phyloP scores from a whole-genome alignment of 441 rosid species.

The Flueggea neowawraea region DNA sequence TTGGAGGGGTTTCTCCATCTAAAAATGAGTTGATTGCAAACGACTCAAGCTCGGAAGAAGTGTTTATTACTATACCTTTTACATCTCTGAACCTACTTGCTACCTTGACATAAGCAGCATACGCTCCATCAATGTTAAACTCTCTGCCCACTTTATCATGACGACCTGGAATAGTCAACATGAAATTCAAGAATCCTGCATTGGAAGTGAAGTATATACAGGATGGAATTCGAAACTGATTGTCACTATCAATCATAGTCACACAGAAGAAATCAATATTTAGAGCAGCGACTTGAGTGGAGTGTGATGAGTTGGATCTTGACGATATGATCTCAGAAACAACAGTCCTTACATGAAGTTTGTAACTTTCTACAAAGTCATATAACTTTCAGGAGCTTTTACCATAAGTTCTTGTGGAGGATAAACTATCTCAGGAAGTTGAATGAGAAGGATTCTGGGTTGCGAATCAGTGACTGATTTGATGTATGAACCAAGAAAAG shows the following conservation, averaged over 20 bases:
- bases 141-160: slow-evolving; percentile 17
- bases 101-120: slow-evolving; percentile 7
- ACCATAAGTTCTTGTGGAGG: slow-evolving; percentile 25
- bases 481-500: slow-evolving; percentile 22
- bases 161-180: slow-evolving; percentile 19
- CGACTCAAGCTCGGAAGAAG: neutral
- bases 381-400: slow-evolving; percentile 22
- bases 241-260: neutral
- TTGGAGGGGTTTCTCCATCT: slow-evolving; percentile 12
- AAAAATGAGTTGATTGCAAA: slow-evolving; percentile 13
- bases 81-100: too few species aligned
- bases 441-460: slow-evolving; percentile 34
- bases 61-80: too few species aligned
- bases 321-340: slow-evolving; percentile 8
- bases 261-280: slow-evolving; percentile 55
- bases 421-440: slow-evolving; percentile 33
- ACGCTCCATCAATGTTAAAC: slow-evolving; percentile 19
- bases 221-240: slow-evolving; percentile 44
- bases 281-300: slow-evolving; percentile 33
- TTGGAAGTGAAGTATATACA: slow-evolving; percentile 41
- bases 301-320: slow-evolving; percentile 13
- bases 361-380: slow-evolving; percentile 10
- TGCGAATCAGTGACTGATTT: slow-evolving; percentile 28
- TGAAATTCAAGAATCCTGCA: slow-evolving; percentile 37
- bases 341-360: slow-evolving; percentile 17